phyloP scores from a whole-genome alignment of 768 basidiomycete species.

The Pisolithus orientalis region DNA sequence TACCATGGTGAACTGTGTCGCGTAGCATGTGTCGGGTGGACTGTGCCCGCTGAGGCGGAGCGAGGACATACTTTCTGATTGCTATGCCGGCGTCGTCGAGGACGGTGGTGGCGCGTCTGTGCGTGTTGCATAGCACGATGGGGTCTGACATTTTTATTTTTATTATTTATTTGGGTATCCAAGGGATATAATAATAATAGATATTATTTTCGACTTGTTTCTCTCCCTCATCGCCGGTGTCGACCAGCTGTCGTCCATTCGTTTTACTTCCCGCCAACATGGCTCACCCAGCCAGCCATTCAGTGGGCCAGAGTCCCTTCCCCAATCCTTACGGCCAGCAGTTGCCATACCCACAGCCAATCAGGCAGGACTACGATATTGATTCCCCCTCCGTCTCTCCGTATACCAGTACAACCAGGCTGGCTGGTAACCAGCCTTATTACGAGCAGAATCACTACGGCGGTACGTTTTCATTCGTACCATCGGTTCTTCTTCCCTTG shows the following conservation, averaged over 20 bases:
- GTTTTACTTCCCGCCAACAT: slow-evolving; percentile 16
- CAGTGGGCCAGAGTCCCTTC: slow-evolving; percentile 24
- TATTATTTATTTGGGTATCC: not conserved
- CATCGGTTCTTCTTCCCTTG: slow-evolving; percentile 1
- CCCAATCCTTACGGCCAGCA: slow-evolving; percentile 17
- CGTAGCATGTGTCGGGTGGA: not conserved
- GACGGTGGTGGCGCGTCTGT: slow-evolving; percentile 1
- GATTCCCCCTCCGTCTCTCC: slow-evolving; percentile 51
- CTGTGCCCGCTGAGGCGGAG: slow-evolving; percentile 1
- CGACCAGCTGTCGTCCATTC: slow-evolving; percentile 11
- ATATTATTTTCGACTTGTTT: not conserved
- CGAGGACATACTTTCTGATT: slow-evolving; percentile 10
- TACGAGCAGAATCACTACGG: slow-evolving; percentile 23
- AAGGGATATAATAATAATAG: slow-evolving; percentile 5
- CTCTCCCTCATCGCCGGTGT: not conserved
- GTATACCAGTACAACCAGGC: slow-evolving; percentile 53
- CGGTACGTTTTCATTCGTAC: slow-evolving; percentile 8
- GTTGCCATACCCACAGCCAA: slow-evolving; percentile 22
- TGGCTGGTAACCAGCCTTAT: slow-evolving; percentile 39
- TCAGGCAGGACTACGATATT: slow-evolving; percentile 35
- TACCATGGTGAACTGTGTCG: not conserved
- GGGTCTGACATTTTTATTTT: slow-evolving; percentile 1
- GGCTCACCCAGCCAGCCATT: slow-evolving; percentile 38
- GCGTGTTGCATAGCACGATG: slow-evolving; percentile 8
- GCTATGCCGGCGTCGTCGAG: slow-evolving; percentile 14